Percentiles rank a stretch among this genome's conserved stretches.
These are phyloP conservation scores for Pterocarpus santalinus DNA, from an alignment of 306 rosid genomes.

Conservation along the genomic window DNA sequence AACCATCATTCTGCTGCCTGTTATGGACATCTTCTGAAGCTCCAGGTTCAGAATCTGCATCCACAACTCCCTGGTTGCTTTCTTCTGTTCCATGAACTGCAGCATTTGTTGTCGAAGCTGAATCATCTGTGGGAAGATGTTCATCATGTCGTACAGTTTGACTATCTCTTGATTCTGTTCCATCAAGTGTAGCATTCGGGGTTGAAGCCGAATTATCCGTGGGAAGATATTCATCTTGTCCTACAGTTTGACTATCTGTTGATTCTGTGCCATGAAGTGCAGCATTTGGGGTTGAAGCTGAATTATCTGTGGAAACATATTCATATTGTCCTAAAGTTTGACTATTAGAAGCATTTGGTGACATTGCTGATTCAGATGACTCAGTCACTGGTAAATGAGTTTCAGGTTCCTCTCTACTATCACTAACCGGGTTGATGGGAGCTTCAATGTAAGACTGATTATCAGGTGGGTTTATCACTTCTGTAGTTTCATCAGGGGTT, in stretches of 20 bases:
- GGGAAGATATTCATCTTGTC: not conserved
- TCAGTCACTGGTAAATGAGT: slow-evolving; percentile 39
- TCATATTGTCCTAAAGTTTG: slow-evolving; percentile 44
- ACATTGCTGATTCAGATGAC: slow-evolving; percentile 29
- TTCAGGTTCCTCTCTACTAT: slow-evolving; percentile 48
- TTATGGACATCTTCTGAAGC: slow-evolving; percentile 23
- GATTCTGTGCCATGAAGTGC: slow-evolving; percentile 1
- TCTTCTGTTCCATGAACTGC: not conserved
- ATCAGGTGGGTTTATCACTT: slow-evolving; percentile 30
- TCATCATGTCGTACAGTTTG: slow-evolving; percentile 34
- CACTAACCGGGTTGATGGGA: slow-evolving; percentile 32
- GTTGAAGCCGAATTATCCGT: not conserved
- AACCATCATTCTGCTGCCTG: slow-evolving; percentile 38
- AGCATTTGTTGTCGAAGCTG: not conserved
- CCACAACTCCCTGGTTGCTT: slow-evolving; percentile 34
- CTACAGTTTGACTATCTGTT: slow-evolving; percentile 44
- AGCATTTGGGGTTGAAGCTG: not conserved
- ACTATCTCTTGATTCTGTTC: slow-evolving; percentile 7
- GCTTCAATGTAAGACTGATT: slow-evolving; percentile 44
- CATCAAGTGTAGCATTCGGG: not conserved
- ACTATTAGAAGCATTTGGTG: slow-evolving; percentile 48
- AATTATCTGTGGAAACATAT: not conserved
- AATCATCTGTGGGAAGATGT: not conserved
- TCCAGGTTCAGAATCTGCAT: slow-evolving; percentile 34
- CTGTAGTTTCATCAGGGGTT: slow-evolving; percentile 30